A percentile compares a stretch with the other conserved stretches of the same genome.
Conservation (phyloP, 129 eudicot genomes). For the Erigeron canadensis region DNA sequence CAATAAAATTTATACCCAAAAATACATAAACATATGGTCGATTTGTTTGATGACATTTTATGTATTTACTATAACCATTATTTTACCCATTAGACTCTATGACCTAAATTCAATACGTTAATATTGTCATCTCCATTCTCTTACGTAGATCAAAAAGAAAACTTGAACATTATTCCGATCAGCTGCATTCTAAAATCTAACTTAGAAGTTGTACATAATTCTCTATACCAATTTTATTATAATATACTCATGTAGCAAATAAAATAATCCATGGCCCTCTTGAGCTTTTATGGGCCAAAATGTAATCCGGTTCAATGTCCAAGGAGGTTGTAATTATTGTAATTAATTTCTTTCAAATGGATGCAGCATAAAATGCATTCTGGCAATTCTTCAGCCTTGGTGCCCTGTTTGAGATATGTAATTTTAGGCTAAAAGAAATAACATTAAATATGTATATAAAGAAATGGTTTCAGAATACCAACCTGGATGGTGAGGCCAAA, state of each 20-base stretch:
- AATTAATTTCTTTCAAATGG: conserved; percentile 73
- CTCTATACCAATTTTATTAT: conserved; percentile 28
- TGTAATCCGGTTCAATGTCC: conserved; percentile 34
- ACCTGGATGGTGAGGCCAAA: conserved; percentile 92
- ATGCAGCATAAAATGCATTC: conserved; percentile 80
- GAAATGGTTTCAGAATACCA: conserved; percentile 2
- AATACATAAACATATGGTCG: too few species aligned
- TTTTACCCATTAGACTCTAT: too few species aligned
- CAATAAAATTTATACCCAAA: too few species aligned
- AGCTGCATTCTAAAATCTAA: conserved; percentile 24
- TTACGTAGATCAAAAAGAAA: neutral
- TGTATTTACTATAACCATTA: too few species aligned
- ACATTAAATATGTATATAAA: neutral
- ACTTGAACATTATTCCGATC: conserved; percentile 20
- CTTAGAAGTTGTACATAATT: conserved; percentile 29
- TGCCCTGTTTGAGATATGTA: conserved; percentile 53
- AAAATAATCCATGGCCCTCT: conserved; percentile 9
- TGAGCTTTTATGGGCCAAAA: neutral
- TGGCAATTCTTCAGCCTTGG: conserved; percentile 83
- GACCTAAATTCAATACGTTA: too few species aligned
- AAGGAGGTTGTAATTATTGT: conserved; percentile 59
- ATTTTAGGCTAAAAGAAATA: neutral
- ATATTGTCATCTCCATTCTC: neutral
- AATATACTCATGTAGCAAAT: conserved; percentile 2
- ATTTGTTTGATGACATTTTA: too few species aligned